Conservation (phyloP, 768 basidiomycete species). For the Lentinula boryana region DNA sequence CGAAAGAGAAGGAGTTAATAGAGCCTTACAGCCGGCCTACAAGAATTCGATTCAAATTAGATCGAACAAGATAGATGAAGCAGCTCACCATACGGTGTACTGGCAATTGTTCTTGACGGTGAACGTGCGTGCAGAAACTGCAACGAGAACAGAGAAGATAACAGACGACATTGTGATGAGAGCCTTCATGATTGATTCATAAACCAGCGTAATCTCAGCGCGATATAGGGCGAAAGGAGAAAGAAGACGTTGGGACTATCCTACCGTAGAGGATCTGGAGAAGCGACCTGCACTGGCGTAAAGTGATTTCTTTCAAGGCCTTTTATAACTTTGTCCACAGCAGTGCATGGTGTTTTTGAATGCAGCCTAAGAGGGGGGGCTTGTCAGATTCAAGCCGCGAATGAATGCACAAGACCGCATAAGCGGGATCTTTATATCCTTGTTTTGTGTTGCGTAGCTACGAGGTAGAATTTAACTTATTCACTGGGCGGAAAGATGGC, state of each 20-base stretch:
- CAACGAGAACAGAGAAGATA: not conserved
- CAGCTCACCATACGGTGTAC: conserved; percentile 43
- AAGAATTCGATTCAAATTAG: not conserved
- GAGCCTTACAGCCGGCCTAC: conserved; percentile 39
- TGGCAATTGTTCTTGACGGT: conserved; percentile 23
- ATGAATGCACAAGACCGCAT: not conserved
- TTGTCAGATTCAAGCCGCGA: not conserved
- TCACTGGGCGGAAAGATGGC: too few species aligned
- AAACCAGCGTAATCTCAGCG: not conserved
- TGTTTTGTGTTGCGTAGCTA: not conserved
- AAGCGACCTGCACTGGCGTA: conserved; percentile 4
- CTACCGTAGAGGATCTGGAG: not conserved
- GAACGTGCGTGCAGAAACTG: conserved; percentile 2
- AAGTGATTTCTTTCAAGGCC: too few species aligned
- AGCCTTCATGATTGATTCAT: not conserved
- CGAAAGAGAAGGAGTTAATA: not conserved
- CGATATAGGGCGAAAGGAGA: not conserved
- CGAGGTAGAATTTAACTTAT: too few species aligned
- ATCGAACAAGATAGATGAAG: not conserved
- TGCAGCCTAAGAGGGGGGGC: too few species aligned
- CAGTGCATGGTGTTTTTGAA: not conserved
- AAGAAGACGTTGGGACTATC: not conserved
- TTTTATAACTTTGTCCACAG: not conserved
- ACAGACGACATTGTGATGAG: not conserved
- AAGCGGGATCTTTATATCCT: not conserved